Evolutionary conservation across 1,284 basidiomycete species (phyloP).

Genomic region (Psilocybe mexicana): DNA sequence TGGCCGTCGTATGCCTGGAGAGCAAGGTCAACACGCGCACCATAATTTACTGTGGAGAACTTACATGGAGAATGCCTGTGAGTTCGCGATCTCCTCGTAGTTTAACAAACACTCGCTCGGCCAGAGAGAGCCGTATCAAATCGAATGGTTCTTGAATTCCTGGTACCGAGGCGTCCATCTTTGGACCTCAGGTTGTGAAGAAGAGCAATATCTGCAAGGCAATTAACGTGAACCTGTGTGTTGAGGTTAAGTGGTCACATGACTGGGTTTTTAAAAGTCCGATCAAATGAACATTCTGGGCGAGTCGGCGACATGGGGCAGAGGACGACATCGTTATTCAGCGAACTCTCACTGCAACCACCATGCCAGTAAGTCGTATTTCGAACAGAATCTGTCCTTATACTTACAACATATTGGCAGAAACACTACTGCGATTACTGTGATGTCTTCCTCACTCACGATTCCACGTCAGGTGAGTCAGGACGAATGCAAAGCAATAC

Average conservation of each 20-base stretch:
- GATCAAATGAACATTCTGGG: slow-evolving; percentile 5
- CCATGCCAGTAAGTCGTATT: slow-evolving; percentile 53
- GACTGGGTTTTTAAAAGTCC: slow-evolving; percentile 14
- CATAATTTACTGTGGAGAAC: slow-evolving; percentile 3
- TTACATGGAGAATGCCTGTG: slow-evolving; percentile 89
- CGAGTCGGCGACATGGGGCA: no score
- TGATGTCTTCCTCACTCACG: slow-evolving; percentile 89
- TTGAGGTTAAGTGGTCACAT: slow-evolving; percentile 1
- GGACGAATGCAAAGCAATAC: slow-evolving; percentile 9
- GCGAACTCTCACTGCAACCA: slow-evolving; percentile 9
- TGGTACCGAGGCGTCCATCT: slow-evolving; percentile 72
- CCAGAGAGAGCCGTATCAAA: slow-evolving; percentile 92
- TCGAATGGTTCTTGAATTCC: slow-evolving; percentile 97
- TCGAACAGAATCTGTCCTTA: background rate
- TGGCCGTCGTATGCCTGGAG: slow-evolving; percentile 96
- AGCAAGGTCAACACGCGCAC: slow-evolving; percentile 19
- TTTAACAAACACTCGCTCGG: slow-evolving; percentile 96
- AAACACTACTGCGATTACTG: slow-evolving; percentile 94
- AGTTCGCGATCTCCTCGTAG: slow-evolving; percentile 94
- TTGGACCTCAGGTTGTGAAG: background rate
- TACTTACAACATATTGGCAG: slow-evolving; percentile 36
- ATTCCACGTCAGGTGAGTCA: slow-evolving; percentile 76
- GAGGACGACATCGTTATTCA: background rate
- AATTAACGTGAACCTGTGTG: background rate
- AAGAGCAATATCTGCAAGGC: background rate